phyloP scores from a whole-genome alignment of 345 rosid species.

The Populus deltoides region DNA sequence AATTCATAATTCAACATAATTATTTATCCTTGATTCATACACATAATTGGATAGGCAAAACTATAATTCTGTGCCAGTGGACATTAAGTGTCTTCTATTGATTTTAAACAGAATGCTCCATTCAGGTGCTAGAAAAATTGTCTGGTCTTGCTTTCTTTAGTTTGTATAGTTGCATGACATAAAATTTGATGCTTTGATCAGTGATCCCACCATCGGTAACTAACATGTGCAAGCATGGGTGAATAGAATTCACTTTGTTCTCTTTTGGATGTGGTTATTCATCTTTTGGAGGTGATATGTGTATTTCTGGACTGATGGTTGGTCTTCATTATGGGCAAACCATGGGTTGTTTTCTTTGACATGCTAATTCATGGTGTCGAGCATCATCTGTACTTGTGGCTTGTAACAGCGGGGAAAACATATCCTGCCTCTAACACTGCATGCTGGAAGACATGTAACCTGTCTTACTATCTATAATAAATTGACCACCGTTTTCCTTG shows the following conservation, averaged over 20 bases:
- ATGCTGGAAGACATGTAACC: not conserved
- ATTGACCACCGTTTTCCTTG: not conserved
- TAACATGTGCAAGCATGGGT: not conserved
- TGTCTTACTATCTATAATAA: not conserved
- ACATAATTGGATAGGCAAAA: not conserved
- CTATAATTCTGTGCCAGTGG: not conserved
- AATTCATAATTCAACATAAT: not conserved
- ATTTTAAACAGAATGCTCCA: not conserved
- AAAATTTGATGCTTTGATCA: not conserved
- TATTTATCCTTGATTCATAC: not conserved
- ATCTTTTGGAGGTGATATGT: not conserved
- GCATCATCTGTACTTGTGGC: not conserved
- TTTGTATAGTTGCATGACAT: not conserved
- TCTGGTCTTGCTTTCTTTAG: not conserved
- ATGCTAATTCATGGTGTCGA: not conserved
- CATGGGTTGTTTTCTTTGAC: too few species aligned
- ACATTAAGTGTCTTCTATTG: not conserved
- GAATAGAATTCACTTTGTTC: not conserved
- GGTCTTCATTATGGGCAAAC: not conserved
- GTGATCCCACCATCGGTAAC: not conserved
- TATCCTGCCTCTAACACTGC: not conserved
- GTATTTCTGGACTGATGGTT: not conserved
- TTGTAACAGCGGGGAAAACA: not conserved
- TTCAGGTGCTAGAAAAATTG: not conserved
- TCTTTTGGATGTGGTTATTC: not conserved